Evolutionary conservation across 306 rosid species (phyloP).

Genomic region (Cucurbita pepo): DNA sequence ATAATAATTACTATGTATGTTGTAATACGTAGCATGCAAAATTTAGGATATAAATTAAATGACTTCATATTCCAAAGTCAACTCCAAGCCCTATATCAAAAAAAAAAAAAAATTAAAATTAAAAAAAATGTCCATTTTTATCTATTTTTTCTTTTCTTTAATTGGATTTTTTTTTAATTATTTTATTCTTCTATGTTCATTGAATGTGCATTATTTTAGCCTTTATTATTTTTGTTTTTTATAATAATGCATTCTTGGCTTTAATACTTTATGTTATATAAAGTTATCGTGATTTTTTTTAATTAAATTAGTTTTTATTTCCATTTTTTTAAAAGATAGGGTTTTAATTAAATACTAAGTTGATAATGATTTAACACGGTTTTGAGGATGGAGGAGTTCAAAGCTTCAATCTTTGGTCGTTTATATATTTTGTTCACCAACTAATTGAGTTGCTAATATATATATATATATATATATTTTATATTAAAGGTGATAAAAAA

Average conservation of each 20-base stretch:
- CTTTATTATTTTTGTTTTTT: background rate
- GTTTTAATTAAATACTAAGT: background rate
- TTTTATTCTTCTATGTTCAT: background rate
- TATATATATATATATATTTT: background rate
- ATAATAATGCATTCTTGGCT: background rate
- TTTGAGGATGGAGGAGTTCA: background rate
- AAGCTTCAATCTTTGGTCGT: background rate
- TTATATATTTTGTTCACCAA: background rate
- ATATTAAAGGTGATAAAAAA: background rate
- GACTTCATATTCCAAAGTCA: background rate
- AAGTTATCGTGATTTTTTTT: background rate
- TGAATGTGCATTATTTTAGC: background rate
- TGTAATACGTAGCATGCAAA: background rate
- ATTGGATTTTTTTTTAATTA: background rate
- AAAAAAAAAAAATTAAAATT: too few species aligned
- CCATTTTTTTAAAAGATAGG: background rate
- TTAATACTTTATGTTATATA: background rate
- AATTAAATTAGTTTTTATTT: background rate
- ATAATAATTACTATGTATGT: background rate
- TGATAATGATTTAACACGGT: constrained; percentile 1
- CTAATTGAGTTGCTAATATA: background rate
- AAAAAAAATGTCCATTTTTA: background rate
- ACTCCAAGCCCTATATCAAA: background rate
- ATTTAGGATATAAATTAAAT: background rate
- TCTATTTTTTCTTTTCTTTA: background rate